Base-by-base conservation (phyloP, 352 stramenopile species). In the Blastocystis sp. region DNA sequence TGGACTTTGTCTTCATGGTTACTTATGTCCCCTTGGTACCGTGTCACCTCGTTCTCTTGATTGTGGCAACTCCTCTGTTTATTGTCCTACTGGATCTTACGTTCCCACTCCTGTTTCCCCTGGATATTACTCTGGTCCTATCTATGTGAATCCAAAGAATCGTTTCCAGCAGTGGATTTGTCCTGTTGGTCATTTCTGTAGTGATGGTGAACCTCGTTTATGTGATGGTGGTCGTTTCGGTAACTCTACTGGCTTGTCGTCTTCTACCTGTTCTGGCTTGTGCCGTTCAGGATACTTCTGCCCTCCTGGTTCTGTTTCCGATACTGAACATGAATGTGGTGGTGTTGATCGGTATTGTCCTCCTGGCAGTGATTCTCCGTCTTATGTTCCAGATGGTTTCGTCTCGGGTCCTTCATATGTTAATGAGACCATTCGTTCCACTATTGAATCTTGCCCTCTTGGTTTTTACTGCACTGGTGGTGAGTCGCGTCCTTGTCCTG, bases 231-330 rank as follows among this genome's bases (percentile, higher is more conserved):
- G 65, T 32, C 16, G 14, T 21, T 78, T 42, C 36, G 65, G 65
- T 16, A 34, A 61, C 11, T 38, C 29, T 21, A n/a, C 29, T 24
- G 65, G 65, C 27, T 36, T 78, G n/a, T 56, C 42, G 0, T 38
- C 21, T n/a, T 6, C 67, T 4, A 18, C 46, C 32, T 78, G 67
- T 27, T 32, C 42, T 59, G 67, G 67, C 36, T 24, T 46, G 4
- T 78, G 67, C 57, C 67, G 36, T 36, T n/a, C 38, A 46, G 67
- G 67, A 2, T 78, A 59, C 27, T 78, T 57, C n/a, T 78, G 67
- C 57, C 42, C 67, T 56, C 36, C 56, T 36, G 67, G 42, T 24
- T 44, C 18, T 46, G 38, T 42, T 0, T 11, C 18, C 21, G 27
- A 9, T n/a, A n/a, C 24, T 11, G 21, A 36, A 18, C 44, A 78